Conservation (phyloP, 1,139 yeast genomes). For the Candida dubliniensis region DNA sequence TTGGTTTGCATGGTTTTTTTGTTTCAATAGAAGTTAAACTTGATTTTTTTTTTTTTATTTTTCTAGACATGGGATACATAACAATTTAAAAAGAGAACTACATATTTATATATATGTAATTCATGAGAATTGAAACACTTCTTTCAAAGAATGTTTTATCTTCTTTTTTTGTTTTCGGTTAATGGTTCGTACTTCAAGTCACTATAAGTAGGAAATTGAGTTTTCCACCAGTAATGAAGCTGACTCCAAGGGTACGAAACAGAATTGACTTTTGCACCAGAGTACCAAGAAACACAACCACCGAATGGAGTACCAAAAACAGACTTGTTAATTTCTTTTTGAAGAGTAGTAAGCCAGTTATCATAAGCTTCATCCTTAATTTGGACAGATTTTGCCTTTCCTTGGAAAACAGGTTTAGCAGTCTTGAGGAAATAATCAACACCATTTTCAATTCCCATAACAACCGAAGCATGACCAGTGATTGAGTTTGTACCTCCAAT, state of each 20-base stretch:
- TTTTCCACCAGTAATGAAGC: slow-evolving; percentile 31
- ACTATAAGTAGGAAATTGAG: slow-evolving; percentile 28
- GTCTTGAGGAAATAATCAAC: slow-evolving; percentile 27
- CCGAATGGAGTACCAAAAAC: slow-evolving; percentile 45
- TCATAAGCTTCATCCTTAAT: slow-evolving; percentile 38
- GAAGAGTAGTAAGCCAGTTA: slow-evolving; percentile 34
- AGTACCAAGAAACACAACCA: slow-evolving; percentile 47
- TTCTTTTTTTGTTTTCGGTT: neutral
- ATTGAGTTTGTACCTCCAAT: slow-evolving; percentile 47
- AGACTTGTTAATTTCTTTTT: slow-evolving; percentile 25
- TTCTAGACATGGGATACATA: too few species aligned
- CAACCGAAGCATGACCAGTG: slow-evolving; percentile 47
- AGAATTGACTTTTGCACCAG: slow-evolving; percentile 27
- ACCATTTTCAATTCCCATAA: slow-evolving; percentile 42
- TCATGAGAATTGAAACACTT: too few species aligned
- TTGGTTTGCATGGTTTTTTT: too few species aligned
- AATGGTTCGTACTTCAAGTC: slow-evolving; percentile 21
- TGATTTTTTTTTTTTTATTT: too few species aligned
- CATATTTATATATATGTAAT: too few species aligned
- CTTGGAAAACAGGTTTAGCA: slow-evolving; percentile 30
- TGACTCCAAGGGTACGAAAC: slow-evolving; percentile 46
- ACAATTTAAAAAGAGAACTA: too few species aligned
- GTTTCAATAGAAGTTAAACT: too few species aligned
- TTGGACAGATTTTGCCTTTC: slow-evolving; percentile 27
- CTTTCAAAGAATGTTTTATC: too few species aligned